phyloP scores from a whole-genome alignment of 306 rosid genomes.

The Sicyos baderoa region DNA sequence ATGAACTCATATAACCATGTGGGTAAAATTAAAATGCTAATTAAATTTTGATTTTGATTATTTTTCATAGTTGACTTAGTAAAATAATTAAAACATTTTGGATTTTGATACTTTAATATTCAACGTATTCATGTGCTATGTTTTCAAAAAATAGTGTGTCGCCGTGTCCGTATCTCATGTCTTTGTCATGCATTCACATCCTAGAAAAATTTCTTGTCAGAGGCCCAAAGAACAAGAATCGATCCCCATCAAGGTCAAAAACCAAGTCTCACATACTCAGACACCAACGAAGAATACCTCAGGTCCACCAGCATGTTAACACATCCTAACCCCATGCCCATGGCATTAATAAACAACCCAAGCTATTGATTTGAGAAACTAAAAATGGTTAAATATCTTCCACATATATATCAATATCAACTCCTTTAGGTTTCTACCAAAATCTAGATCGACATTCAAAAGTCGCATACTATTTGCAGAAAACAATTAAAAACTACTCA shows the following conservation, averaged over 20 bases:
- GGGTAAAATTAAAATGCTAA: too few relatives aligned
- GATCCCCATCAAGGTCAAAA: slow-evolving; percentile 8
- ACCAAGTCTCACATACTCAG: neutral
- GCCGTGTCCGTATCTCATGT: too few relatives aligned
- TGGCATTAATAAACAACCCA: neutral
- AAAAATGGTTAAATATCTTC: neutral
- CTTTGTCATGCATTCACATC: neutral
- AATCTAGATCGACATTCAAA: neutral
- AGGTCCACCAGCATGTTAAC: slow-evolving; percentile 7
- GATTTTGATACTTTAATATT: too few relatives aligned
- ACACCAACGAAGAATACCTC: neutral
- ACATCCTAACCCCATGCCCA: neutral
- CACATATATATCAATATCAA: neutral
- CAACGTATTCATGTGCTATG: too few relatives aligned
- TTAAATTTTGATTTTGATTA: too few relatives aligned
- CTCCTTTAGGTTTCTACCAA: neutral
- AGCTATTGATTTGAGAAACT: neutral
- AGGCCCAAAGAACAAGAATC: slow-evolving; percentile 2
- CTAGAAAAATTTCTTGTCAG: neutral
- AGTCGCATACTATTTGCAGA: neutral
- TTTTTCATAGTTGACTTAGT: too few relatives aligned
- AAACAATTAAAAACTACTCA: neutral
- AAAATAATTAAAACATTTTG: too few relatives aligned
- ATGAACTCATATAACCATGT: too few relatives aligned
- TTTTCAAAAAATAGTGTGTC: too few relatives aligned